phyloP scores from a whole-genome alignment of 1,139 yeast genomes.

The Dujonia santamariae region DNA sequence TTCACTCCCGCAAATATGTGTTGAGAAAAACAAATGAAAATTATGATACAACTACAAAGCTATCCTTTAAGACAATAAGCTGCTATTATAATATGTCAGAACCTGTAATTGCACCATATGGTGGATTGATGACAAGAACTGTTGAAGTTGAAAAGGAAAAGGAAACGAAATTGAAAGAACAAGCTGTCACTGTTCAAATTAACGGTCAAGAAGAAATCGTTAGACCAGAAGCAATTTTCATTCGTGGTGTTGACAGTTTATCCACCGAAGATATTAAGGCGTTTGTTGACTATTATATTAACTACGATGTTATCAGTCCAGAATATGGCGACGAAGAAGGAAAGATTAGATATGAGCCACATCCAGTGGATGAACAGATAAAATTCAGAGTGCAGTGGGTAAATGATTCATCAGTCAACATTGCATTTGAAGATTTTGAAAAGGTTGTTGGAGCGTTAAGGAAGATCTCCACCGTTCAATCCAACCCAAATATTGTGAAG shows the following conservation, averaged over 20 bases:
- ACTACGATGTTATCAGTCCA: conserved; percentile 17
- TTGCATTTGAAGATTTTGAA: conserved; percentile 49
- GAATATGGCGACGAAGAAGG: conserved; percentile 17
- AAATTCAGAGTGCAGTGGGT: conserved; percentile 64
- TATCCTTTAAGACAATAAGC: too few relatives aligned
- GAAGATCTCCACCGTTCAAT: conserved; percentile 22
- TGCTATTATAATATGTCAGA: conserved; percentile 32
- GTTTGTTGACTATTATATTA: conserved; percentile 50
- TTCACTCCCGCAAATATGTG: too few relatives aligned
- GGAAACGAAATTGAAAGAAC: conserved; percentile 28
- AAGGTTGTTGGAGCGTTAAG: conserved; percentile 40
- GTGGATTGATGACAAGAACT: conserved; percentile 41
- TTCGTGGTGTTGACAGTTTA: conserved; percentile 67
- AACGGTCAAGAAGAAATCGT: conserved; percentile 28
- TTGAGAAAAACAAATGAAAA: too few relatives aligned
- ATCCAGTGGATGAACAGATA: conserved; percentile 26
- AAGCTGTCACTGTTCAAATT: conserved; percentile 32
- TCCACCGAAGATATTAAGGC: conserved; percentile 62
- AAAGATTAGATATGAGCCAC: conserved; percentile 20
- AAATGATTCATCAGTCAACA: conserved; percentile 57
- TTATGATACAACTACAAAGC: too few relatives aligned
- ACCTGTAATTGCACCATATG: conserved; percentile 42
- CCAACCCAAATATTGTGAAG: conserved; percentile 14
- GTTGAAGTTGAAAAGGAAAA: conserved; percentile 37
- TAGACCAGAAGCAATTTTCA: conserved; percentile 49